Evolutionary conservation across 192 early-diverging fungal genomes (phyloP).

Genomic region (Coemansia sp.): DNA sequence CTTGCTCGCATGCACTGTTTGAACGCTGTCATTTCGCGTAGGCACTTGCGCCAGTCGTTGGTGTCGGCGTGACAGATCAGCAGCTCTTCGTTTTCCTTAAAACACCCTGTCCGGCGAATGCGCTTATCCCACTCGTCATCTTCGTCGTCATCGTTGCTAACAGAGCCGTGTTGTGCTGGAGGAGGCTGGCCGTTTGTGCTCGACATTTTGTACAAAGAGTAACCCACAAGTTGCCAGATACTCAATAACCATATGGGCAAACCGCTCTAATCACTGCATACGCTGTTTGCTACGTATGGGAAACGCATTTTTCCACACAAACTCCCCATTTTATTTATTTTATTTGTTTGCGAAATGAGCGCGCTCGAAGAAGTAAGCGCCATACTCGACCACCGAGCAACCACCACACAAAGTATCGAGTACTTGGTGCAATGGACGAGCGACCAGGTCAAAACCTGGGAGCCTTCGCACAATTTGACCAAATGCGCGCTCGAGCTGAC

Average conservation of each 20-base stretch:
- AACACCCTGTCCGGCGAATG: conserved; percentile 79
- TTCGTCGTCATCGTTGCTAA: conserved; percentile 55
- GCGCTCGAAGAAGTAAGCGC: conserved; percentile 15
- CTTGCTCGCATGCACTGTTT: conserved; percentile 63
- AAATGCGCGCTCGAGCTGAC: conserved; percentile 17
- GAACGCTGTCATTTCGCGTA: conserved; percentile 75
- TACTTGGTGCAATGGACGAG: conserved; percentile 39
- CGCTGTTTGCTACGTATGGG: too few species aligned
- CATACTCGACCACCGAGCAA: conserved; percentile 15
- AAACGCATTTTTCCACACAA: background rate
- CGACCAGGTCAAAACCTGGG: conserved; percentile 35
- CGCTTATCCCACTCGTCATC: conserved; percentile 78
- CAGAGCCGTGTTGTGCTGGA: background rate
- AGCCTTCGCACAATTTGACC: conserved; percentile 12
- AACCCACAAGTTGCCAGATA: too few species aligned
- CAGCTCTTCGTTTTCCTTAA: conserved; percentile 73
- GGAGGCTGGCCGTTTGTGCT: background rate
- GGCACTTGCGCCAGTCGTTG: conserved; percentile 85
- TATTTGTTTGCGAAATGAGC: conserved; percentile 6
- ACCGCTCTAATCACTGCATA: too few species aligned
- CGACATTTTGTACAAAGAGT: background rate
- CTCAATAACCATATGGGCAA: too few species aligned
- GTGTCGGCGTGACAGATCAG: conserved; percentile 82
- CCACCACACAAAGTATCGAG: conserved; percentile 14
- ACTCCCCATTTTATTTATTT: background rate